Percentiles rank a stretch among this genome's conserved stretches.
These are phyloP conservation scores for Melaleuca alternifolia DNA, from an alignment of 345 rosid genomes.

Conservation along the genomic window DNA sequence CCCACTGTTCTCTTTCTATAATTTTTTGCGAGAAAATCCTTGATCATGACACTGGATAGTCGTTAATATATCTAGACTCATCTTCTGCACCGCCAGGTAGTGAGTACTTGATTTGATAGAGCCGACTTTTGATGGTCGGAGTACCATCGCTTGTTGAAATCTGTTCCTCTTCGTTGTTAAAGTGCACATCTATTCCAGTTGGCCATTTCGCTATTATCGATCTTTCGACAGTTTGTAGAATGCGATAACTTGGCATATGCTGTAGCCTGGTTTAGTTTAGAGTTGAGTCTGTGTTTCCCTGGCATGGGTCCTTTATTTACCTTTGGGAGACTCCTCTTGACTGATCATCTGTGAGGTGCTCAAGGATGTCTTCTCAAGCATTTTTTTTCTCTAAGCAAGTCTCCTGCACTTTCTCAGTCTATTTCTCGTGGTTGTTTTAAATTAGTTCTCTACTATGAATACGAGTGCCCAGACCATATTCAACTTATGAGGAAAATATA, in stretches of 20 bases:
- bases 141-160: neutral
- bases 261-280: neutral
- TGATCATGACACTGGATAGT: neutral
- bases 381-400: neutral
- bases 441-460: neutral
- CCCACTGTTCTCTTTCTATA: neutral
- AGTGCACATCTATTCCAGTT: neutral
- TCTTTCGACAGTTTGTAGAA: neutral
- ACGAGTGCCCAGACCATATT: neutral
- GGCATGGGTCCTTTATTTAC: neutral
- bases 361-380: neutral
- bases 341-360: neutral
- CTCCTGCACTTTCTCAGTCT: neutral
- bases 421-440: neutral
- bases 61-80: neutral
- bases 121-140: neutral
- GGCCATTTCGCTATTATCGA: neutral
- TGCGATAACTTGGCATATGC: neutral
- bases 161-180: neutral
- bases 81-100: neutral
- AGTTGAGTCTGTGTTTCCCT: neutral
- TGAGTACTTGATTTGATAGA: neutral
- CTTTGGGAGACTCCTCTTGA: neutral
- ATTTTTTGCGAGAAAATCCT: neutral
- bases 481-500: neutral